These are phyloP conservation scores for Kodamaea kaohsiungensis DNA, from an alignment of 805 yeast species.

Conservation along the genomic window DNA sequence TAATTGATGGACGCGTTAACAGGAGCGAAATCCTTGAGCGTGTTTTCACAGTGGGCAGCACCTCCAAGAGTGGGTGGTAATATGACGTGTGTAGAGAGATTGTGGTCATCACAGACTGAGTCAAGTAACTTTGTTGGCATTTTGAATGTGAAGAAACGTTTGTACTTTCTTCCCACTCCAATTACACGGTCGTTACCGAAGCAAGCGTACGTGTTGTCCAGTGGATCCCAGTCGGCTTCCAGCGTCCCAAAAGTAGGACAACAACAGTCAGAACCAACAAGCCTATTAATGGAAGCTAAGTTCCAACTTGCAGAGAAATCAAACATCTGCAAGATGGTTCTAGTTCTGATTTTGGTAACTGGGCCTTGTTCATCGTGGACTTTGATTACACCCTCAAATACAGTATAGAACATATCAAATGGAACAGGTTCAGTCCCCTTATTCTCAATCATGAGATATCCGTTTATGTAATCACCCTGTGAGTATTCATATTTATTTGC, in stretches of 20 bases:
- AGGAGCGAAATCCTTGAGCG: slow-evolving; percentile 29
- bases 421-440: slow-evolving; percentile 41
- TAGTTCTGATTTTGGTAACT: not conserved
- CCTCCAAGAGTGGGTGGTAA: slow-evolving; percentile 39
- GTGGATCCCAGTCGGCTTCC: not conserved
- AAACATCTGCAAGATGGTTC: slow-evolving; percentile 31
- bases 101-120: slow-evolving; percentile 30
- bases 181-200: slow-evolving; percentile 13
- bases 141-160: slow-evolving; percentile 43
- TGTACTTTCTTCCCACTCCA: slow-evolving; percentile 26
- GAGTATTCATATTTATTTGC: slow-evolving; percentile 47
- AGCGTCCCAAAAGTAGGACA: no score
- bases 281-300: slow-evolving; percentile 32
- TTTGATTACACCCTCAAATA: slow-evolving; percentile 50
- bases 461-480: slow-evolving; percentile 68
- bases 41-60: slow-evolving; percentile 9
- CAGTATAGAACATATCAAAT: slow-evolving; percentile 63
- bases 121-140: slow-evolving; percentile 39
- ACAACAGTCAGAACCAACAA: slow-evolving; percentile 14
- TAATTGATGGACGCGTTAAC: slow-evolving; percentile 30
- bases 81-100: slow-evolving; percentile 26
- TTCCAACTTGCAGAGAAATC: slow-evolving; percentile 56
- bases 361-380: slow-evolving; percentile 7
- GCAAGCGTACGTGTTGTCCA: slow-evolving; percentile 25
- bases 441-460: slow-evolving; percentile 50